phyloP scores from a whole-genome alignment of 768 basidiomycete species.

The Tephrocybe sp. region DNA sequence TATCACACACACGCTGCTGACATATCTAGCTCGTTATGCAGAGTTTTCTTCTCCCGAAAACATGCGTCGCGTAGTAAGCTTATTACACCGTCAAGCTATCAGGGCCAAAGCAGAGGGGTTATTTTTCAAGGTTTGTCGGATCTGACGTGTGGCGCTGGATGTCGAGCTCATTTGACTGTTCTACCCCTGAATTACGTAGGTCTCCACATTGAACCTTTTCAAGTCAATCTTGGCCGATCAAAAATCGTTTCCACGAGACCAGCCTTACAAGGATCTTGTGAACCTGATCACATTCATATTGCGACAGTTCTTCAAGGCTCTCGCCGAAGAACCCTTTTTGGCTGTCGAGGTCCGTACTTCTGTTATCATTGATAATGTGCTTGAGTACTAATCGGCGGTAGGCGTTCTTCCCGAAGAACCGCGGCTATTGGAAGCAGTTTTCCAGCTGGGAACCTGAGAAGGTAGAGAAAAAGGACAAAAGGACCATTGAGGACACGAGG shows the following conservation, averaged over 20 bases:
- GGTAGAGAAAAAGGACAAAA: slow-evolving; percentile 34
- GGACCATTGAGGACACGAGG: slow-evolving; percentile 40
- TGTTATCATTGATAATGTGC: not conserved
- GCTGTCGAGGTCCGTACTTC: slow-evolving; percentile 73
- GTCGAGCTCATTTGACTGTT: slow-evolving; percentile 14
- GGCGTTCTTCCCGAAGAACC: slow-evolving; percentile 91
- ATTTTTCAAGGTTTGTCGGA: slow-evolving; percentile 81
- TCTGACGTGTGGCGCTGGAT: slow-evolving; percentile 21
- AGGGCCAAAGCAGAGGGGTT: slow-evolving; percentile 91
- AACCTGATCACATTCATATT: slow-evolving; percentile 84
- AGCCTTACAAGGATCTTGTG: slow-evolving; percentile 80
- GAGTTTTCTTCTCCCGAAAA: slow-evolving; percentile 78
- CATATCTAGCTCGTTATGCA: slow-evolving; percentile 81
- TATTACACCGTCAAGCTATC: slow-evolving; percentile 91
- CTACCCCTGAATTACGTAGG: slow-evolving; percentile 47
- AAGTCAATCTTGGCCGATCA: slow-evolving; percentile 82
- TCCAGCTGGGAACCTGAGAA: slow-evolving; percentile 73
- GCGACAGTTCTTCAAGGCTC: slow-evolving; percentile 91
- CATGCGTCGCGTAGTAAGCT: slow-evolving; percentile 86
- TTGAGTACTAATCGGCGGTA: slow-evolving; percentile 24
- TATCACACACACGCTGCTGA: slow-evolving; percentile 80
- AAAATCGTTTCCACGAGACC: slow-evolving; percentile 74
- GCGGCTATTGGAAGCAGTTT: slow-evolving; percentile 82
- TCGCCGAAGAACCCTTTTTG: slow-evolving; percentile 82
- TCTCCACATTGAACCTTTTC: slow-evolving; percentile 87